Conservation (phyloP, 306 rosid genomes). For the Casuarina equisetifolia region DNA sequence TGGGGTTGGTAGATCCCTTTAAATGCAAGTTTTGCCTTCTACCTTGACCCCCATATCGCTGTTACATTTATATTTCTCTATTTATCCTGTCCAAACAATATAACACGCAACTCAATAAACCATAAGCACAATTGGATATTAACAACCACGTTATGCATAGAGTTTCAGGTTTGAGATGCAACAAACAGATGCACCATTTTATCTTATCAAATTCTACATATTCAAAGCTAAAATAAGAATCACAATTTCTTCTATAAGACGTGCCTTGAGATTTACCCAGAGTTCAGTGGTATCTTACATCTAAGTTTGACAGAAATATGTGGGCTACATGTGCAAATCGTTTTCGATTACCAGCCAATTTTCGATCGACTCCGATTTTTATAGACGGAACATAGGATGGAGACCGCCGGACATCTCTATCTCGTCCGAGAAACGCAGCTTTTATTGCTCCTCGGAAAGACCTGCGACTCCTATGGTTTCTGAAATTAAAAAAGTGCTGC, state of each 20-base stretch:
- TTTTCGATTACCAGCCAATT: conserved; percentile 27
- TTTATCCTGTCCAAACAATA: conserved; percentile 76
- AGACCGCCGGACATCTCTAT: neutral
- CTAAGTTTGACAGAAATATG: conserved; percentile 16
- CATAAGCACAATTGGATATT: conserved; percentile 18
- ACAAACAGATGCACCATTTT: conserved; percentile 23
- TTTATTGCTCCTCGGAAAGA: neutral
- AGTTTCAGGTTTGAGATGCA: conserved; percentile 8
- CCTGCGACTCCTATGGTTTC: conserved; percentile 4
- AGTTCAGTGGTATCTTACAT: neutral
- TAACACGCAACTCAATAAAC: conserved; percentile 30
- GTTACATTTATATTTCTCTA: conserved; percentile 98
- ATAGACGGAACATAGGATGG: neutral
- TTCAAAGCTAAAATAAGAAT: conserved; percentile 19
- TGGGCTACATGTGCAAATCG: conserved; percentile 28
- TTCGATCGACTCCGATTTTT: conserved; percentile 10
- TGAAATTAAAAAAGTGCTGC: conserved; percentile 12
- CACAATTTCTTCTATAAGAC: conserved; percentile 18
- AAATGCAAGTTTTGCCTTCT: conserved; percentile 95
- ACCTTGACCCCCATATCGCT: conserved; percentile 98
- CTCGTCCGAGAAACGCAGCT: neutral
- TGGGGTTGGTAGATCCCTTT: conserved; percentile 50
- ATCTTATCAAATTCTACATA: conserved; percentile 20
- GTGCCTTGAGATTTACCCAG: conserved; percentile 83
- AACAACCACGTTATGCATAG: conserved; percentile 3